Conservation (phyloP, 805 yeast species). For the Yueomyces sinensis region DNA sequence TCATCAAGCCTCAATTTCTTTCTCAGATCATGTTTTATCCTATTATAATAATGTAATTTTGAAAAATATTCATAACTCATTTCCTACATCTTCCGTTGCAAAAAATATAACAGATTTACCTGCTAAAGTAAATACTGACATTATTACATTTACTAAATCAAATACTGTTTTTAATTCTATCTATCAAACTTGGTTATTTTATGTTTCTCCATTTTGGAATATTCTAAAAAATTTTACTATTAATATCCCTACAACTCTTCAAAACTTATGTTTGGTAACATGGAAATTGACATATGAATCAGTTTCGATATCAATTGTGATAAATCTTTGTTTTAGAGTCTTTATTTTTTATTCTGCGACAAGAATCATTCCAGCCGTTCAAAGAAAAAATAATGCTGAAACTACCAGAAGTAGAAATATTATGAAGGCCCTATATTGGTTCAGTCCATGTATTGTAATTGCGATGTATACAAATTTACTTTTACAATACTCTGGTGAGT, state of each 20-base stretch:
- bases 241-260: slow-evolving; percentile 21
- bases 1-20: slow-evolving; percentile 21
- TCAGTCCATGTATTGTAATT: slow-evolving; percentile 85
- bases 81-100: not conserved
- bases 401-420: slow-evolving; percentile 8
- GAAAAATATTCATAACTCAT: slow-evolving; percentile 5
- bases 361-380: slow-evolving; percentile 75
- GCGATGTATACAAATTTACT: slow-evolving; percentile 92
- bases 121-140: not conserved
- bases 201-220: slow-evolving; percentile 14
- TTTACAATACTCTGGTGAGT: slow-evolving; percentile 73
- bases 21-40: slow-evolving; percentile 21
- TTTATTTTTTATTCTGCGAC: slow-evolving; percentile 86
- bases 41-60: slow-evolving; percentile 18
- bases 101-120: not conserved
- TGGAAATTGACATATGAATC: slow-evolving; percentile 40
- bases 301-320: slow-evolving; percentile 65
- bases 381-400: slow-evolving; percentile 20
- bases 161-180: not conserved
- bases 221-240: slow-evolving; percentile 18
- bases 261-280: slow-evolving; percentile 20
- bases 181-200: slow-evolving; percentile 2
- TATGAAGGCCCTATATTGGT: slow-evolving; percentile 60
- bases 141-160: not conserved
- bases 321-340: slow-evolving; percentile 75